A percentile compares a stretch with the other conserved stretches of the same genome.
These are phyloP conservation scores for Arxiozyma bovina DNA, from an alignment of 1,139 yeast genomes.

Conservation along the genomic window DNA sequence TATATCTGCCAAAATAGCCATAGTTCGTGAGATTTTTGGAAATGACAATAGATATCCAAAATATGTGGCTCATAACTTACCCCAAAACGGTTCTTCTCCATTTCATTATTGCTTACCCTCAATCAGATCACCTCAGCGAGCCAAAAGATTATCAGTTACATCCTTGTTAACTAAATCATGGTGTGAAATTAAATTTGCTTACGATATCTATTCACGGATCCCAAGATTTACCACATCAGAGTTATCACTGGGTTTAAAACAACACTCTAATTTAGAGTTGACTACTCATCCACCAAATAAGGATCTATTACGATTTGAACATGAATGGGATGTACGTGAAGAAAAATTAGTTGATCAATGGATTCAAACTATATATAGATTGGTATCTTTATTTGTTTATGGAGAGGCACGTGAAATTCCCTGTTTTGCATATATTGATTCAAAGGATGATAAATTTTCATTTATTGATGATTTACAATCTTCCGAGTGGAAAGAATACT, in stretches of 20 bases:
- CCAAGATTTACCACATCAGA: conserved; percentile 28
- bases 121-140: conserved; percentile 1
- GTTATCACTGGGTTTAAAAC: conserved; percentile 35
- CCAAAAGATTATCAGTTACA: conserved; percentile 34
- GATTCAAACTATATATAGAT: conserved; percentile 2
- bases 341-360: conserved; percentile 13
- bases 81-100: conserved; percentile 13
- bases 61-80: conserved; percentile 7
- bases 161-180: conserved; percentile 40
- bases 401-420: conserved; percentile 56
- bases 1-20: background rate
- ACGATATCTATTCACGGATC: conserved; percentile 37
- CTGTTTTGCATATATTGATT: conserved; percentile 45
- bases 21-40: conserved; percentile 4
- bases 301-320: conserved; percentile 22
- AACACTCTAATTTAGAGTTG: conserved; percentile 39
- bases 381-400: conserved; percentile 29
- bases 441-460: conserved; percentile 10
- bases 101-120: conserved; percentile 9
- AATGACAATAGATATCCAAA: conserved; percentile 2
- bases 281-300: conserved; percentile 33
- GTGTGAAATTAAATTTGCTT: conserved; percentile 46
- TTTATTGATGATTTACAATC: background rate
- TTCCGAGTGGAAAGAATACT: background rate
- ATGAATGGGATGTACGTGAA: conserved; percentile 18